A percentile compares a stretch with the other conserved stretches of the same genome.
These are phyloP conservation scores for Tulasnella sp. DNA, from an alignment of 768 basidiomycete genomes.

Conservation along the genomic window DNA sequence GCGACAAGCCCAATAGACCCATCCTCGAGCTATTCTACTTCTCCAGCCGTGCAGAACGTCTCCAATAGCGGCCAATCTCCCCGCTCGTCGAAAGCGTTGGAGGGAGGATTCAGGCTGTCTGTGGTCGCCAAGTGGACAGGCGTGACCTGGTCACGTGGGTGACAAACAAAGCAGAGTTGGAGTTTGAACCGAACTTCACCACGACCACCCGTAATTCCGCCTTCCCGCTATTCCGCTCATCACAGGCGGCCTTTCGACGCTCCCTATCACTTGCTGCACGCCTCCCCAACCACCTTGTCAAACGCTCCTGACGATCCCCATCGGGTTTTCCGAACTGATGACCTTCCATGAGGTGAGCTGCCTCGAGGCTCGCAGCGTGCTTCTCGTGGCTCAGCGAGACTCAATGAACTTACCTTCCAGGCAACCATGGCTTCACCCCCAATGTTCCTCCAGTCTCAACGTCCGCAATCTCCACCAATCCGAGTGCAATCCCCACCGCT, in stretches of 20 bases:
- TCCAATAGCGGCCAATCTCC: neutral
- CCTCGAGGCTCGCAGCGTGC: slow-evolving; percentile 1
- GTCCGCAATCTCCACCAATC: neutral
- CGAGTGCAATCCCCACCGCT: no score
- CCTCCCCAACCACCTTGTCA: neutral
- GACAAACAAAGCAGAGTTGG: slow-evolving; percentile 4
- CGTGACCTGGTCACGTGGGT: slow-evolving; percentile 8
- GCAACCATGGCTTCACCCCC: slow-evolving; percentile 1
- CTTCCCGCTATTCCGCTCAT: slow-evolving; percentile 7
- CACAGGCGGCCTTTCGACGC: slow-evolving; percentile 1
- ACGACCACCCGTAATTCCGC: slow-evolving; percentile 11
- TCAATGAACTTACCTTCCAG: neutral
- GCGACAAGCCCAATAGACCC: no score
- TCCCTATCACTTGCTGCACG: neutral
- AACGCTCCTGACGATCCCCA: neutral
- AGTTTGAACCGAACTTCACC: slow-evolving; percentile 1
- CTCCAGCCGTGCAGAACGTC: neutral
- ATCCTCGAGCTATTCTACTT: no score
- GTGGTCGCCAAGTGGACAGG: neutral
- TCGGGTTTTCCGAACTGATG: neutral
- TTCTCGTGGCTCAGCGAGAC: neutral
- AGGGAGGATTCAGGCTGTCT: neutral
- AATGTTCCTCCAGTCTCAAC: neutral
- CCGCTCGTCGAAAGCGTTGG: neutral
- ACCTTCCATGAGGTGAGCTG: neutral